phyloP scores from a whole-genome alignment of 257 asterid genomes.

The Solanum chiquidenum region DNA sequence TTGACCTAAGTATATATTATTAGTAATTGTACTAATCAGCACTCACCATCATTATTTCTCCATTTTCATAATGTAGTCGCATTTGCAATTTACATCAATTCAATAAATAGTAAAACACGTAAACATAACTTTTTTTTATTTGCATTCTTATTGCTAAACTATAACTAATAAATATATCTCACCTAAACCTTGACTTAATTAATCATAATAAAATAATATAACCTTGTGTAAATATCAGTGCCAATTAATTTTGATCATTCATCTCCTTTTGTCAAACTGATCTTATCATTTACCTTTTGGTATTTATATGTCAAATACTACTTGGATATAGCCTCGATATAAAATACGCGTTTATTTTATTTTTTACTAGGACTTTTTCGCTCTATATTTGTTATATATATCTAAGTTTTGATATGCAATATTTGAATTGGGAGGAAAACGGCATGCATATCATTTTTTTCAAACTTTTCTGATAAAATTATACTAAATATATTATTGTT shows the following conservation, averaged over 20 bases:
- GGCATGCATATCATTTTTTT: rapidly evolving
- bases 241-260: not conserved
- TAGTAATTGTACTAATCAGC: not conserved
- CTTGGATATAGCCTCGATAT: not conserved
- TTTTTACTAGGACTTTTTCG: rapidly evolving
- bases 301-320: not conserved
- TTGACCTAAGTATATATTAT: not conserved
- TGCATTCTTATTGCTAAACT: too few species aligned
- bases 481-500: not conserved
- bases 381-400: not conserved
- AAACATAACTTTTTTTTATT: not conserved
- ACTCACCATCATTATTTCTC: not conserved
- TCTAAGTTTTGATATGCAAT: not conserved
- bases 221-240: not conserved
- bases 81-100: not conserved
- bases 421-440: not conserved
- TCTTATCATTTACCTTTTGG: not conserved
- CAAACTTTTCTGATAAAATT: rapidly evolving
- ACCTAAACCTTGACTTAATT: not conserved
- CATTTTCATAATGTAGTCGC: not conserved
- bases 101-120: not conserved
- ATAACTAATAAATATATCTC: not conserved
- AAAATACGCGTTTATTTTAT: not conserved
- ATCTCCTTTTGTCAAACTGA: not conserved
- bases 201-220: not conserved